Conservation (phyloP, 208 protist species). For the Trypanosoma rangeli region DNA sequence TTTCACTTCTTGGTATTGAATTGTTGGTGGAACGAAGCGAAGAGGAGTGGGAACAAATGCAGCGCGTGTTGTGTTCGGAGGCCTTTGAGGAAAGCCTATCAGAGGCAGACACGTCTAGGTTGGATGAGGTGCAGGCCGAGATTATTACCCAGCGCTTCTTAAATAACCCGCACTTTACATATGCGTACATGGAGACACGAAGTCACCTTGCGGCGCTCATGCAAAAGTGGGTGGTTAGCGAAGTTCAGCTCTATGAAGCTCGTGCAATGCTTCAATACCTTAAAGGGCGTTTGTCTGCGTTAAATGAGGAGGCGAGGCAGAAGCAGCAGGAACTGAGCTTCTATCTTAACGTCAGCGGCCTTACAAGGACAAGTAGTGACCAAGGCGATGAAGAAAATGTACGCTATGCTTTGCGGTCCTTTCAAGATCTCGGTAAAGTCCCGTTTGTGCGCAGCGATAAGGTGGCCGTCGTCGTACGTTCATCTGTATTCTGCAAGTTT, state of each 20-base stretch:
- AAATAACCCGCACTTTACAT: slow-evolving; percentile 20
- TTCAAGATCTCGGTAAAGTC: slow-evolving; percentile 16
- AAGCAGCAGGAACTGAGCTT: neutral
- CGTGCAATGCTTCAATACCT: slow-evolving; percentile 1
- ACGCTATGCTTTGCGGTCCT: neutral
- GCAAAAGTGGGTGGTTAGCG: slow-evolving; percentile 27
- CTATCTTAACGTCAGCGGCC: neutral
- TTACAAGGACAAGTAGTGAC: neutral
- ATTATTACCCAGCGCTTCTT: slow-evolving; percentile 14
- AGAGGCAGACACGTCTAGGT: slow-evolving; percentile 3
- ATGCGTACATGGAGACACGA: neutral
- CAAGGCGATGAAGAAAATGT: slow-evolving; percentile 8
- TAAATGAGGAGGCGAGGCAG: slow-evolving; percentile 1
- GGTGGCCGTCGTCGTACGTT: slow-evolving; percentile 9
- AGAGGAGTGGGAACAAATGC: slow-evolving; percentile 30
- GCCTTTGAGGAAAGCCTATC: slow-evolving; percentile 10
- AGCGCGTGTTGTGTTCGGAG: slow-evolving; percentile 19
- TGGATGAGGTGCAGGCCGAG: slow-evolving; percentile 19
- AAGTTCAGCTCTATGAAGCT: slow-evolving; percentile 20
- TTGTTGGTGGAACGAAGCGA: slow-evolving; percentile 15
- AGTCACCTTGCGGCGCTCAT: slow-evolving; percentile 15
- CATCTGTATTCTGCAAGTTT: slow-evolving; percentile 31
- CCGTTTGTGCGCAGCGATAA: slow-evolving; percentile 13
- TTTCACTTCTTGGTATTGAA: slow-evolving; percentile 26
- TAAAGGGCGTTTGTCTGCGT: slow-evolving; percentile 2